A percentile compares a stretch with the other conserved stretches of the same genome.
Evolutionary conservation across 2,329 filamentous ascomycete genomes (phyloP).

Genomic region (Aspergillus glaucus): DNA sequence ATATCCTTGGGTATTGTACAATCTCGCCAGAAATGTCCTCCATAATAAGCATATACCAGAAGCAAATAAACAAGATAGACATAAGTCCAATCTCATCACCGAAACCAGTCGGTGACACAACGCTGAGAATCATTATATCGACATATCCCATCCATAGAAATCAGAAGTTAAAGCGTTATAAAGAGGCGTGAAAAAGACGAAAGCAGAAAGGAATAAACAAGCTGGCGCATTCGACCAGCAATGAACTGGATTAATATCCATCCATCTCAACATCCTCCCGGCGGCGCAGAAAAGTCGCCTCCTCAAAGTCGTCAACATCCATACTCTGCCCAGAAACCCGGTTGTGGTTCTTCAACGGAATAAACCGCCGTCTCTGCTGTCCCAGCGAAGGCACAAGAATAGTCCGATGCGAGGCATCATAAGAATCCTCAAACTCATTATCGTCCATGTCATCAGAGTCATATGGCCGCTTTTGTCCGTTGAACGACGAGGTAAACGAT

Average conservation of each 20-base stretch:
- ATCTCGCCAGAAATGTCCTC: no score
- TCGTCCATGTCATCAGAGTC: constrained; percentile 3
- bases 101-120: no score
- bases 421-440: constrained; percentile 2
- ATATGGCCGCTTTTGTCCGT: constrained; percentile 37
- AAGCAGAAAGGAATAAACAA: no score
- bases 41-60: no score
- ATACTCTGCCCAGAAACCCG: constrained; percentile 8
- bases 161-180: no score
- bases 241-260: neutral
- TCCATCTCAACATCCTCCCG: constrained; percentile 35
- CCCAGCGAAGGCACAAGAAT: constrained; percentile 29
- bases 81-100: no score
- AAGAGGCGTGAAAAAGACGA: no score
- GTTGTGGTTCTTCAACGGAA: neutral
- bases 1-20: no score
- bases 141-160: no score
- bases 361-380: constrained; percentile 13
- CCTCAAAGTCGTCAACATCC: constrained; percentile 40
- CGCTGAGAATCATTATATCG: no score
- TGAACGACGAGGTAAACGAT: constrained; percentile 22
- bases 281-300: constrained; percentile 39
- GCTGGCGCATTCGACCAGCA: no score
- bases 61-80: no score
- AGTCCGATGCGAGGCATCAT: constrained; percentile 20